phyloP scores from a whole-genome alignment of 345 rosid species.

The Salix koriyanagi region DNA sequence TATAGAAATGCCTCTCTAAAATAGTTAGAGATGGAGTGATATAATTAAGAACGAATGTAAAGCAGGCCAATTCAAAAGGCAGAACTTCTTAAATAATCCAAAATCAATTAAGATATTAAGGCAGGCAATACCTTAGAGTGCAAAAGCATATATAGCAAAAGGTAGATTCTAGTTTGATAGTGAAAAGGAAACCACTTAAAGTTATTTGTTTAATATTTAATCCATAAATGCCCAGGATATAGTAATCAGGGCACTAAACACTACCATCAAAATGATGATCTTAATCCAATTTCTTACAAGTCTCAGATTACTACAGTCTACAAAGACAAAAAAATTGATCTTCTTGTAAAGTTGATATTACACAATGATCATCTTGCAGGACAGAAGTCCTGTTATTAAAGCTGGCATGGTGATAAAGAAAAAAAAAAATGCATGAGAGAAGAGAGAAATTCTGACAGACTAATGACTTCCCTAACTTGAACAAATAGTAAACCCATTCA shows the following conservation, averaged over 20 bases:
- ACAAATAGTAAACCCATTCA: background rate
- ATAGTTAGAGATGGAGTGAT: background rate
- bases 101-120: background rate
- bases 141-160: background rate
- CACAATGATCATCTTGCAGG: background rate
- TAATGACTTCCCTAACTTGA: background rate
- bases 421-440: background rate
- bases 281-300: background rate
- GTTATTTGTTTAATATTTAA: background rate
- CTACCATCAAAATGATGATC: background rate
- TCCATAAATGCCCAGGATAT: background rate
- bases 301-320: background rate
- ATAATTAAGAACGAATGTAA: background rate
- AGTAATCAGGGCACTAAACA: background rate
- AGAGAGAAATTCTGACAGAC: background rate
- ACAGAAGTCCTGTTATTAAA: background rate
- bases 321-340: background rate
- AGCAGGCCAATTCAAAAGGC: background rate
- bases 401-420: background rate
- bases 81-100: background rate
- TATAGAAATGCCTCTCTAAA: background rate
- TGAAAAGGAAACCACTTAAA: background rate
- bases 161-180: background rate
- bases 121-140: background rate
- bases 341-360: background rate